Evolutionary conservation across 148 eudicot genomes (phyloP).

Genomic region (Polygonum aviculare): DNA sequence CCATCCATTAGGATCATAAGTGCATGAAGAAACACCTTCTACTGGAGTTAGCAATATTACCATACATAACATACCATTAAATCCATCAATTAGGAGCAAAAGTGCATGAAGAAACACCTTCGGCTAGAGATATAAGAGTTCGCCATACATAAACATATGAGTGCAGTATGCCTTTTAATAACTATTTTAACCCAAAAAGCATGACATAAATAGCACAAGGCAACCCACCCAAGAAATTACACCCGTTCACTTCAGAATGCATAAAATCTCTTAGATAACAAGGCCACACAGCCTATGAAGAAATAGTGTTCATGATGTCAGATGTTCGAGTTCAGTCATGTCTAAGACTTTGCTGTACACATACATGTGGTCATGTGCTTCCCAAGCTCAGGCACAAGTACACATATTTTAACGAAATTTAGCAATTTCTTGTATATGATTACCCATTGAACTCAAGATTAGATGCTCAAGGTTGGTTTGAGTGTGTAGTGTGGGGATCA

Average conservation of each 20-base stretch:
- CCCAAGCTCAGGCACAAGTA: conserved; percentile 6
- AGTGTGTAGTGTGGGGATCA: neutral
- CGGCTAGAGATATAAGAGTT: neutral
- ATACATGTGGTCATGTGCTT: neutral
- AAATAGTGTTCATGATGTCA: neutral
- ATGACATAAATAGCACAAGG: neutral
- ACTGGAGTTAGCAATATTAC: neutral
- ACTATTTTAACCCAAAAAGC: neutral
- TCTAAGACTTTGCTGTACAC: conserved; percentile 9
- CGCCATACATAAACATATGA: neutral
- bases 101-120: neutral
- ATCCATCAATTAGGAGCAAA: neutral
- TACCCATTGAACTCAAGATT: neutral
- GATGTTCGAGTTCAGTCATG: conserved; percentile 3
- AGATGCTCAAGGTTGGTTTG: conserved; percentile 10
- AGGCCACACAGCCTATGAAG: conserved; percentile 4
- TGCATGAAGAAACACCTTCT: neutral
- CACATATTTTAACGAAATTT: neutral
- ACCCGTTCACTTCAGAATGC: neutral
- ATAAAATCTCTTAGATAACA: neutral
- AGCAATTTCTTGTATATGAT: conserved; percentile 1
- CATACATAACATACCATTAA: neutral
- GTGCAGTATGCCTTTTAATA: neutral
- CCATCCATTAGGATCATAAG: neutral
- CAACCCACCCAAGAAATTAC: neutral